A percentile compares a stretch with the other conserved stretches of the same genome.
Evolutionary conservation across 1,139 yeast species (phyloP).

Genomic region (Taphrina sp.): DNA sequence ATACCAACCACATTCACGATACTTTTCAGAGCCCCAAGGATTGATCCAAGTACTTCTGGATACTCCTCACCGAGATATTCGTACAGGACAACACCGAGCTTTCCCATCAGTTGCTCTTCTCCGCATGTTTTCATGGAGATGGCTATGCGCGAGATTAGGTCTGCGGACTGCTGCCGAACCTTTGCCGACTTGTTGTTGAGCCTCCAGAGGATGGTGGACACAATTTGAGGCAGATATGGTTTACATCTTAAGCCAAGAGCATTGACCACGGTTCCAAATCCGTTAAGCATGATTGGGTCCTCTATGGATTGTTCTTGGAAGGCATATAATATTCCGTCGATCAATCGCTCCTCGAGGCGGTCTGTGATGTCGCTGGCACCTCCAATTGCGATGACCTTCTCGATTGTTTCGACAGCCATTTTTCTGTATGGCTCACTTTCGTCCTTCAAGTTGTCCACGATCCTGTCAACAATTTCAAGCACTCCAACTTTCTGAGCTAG

Average conservation of each 20-base stretch:
- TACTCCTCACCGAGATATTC: constrained; percentile 94
- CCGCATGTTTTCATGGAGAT: constrained; percentile 67
- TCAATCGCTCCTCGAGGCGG: constrained; percentile 61
- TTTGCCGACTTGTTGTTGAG: constrained; percentile 70
- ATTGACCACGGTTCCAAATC: constrained; percentile 65
- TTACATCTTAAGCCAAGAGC: constrained; percentile 67
- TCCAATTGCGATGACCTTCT: constrained; percentile 49
- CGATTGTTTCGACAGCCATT: constrained; percentile 74
- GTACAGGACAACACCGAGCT: constrained; percentile 71
- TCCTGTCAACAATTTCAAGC: constrained; percentile 56
- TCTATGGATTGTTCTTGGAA: constrained; percentile 72
- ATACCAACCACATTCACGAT: constrained; percentile 57
- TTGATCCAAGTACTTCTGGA: constrained; percentile 89
- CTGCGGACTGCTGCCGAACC: constrained; percentile 83
- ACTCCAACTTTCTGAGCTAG: constrained; percentile 70
- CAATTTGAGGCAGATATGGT: constrained; percentile 73
- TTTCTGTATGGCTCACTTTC: constrained; percentile 75
- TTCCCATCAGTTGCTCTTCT: constrained; percentile 61
- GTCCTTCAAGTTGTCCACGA: constrained; percentile 67
- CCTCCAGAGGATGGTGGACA: constrained; percentile 70
- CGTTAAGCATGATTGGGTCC: constrained; percentile 57
- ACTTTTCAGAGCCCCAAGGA: constrained; percentile 65
- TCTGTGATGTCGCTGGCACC: constrained; percentile 58
- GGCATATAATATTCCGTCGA: constrained; percentile 81
- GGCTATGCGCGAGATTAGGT: constrained; percentile 64